Percentiles rank a stretch among this genome's conserved stretches.
Conservation (phyloP, 345 rosid genomes). For the Diplotaxis tenuifolia region DNA sequence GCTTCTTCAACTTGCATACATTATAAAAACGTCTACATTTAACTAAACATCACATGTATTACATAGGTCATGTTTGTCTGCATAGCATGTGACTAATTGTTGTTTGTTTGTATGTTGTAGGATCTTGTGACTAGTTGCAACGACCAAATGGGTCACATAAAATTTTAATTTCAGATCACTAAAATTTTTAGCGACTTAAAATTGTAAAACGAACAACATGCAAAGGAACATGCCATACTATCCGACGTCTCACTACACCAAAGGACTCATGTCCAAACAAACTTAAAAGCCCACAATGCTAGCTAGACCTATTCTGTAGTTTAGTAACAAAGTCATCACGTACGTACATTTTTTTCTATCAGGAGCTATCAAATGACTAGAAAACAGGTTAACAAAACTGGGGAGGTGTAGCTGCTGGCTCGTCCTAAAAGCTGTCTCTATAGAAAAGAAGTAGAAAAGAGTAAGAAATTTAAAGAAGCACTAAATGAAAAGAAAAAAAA, state of each 20-base stretch:
- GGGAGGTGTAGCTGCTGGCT: background rate
- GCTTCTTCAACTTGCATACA: background rate
- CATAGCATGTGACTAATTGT: no score
- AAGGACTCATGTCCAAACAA: background rate
- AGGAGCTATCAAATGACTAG: slow-evolving; percentile 29
- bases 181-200: no score
- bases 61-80: no score
- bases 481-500: slow-evolving; percentile 16
- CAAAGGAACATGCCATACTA: no score
- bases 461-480: slow-evolving; percentile 28
- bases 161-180: no score
- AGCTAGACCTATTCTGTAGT: background rate
- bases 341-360: background rate
- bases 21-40: background rate
- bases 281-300: background rate
- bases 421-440: slow-evolving; percentile 29
- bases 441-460: slow-evolving; percentile 7
- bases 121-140: no score
- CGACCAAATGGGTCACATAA: no score
- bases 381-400: slow-evolving; percentile 9
- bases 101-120: no score
- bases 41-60: no score
- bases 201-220: no score
- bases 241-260: background rate
- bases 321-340: background rate